These are phyloP conservation scores for Penicillium sp. DNA, from an alignment of 2,329 filamentous ascomycete species.

Conservation along the genomic window DNA sequence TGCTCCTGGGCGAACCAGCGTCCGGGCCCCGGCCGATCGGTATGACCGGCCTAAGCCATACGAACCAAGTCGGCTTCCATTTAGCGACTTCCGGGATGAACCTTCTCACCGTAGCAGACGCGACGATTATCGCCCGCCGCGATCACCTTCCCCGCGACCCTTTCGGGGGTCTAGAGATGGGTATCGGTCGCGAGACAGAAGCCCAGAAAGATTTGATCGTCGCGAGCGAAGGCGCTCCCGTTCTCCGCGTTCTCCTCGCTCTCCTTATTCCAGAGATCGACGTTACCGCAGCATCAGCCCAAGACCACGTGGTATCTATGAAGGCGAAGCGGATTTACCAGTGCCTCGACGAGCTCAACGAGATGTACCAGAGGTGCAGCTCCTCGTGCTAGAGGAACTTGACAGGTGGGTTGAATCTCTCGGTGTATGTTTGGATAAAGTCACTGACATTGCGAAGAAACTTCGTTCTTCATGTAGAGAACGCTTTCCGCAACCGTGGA, in stretches of 20 bases:
- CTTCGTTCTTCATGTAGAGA: conserved; percentile 75
- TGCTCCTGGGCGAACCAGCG: conserved; percentile 24
- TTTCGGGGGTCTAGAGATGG: conserved; percentile 55
- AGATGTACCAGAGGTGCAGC: conserved; percentile 80
- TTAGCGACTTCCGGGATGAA: conserved; percentile 46
- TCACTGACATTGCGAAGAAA: conserved; percentile 43
- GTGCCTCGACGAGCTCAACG: conserved; percentile 64
- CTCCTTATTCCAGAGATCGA: conserved; percentile 54
- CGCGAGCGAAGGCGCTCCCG: conserved; percentile 57
- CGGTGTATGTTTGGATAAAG: neutral
- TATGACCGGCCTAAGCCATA: conserved; percentile 33
- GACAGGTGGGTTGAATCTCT: conserved; percentile 40
- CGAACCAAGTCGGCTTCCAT: conserved; percentile 30
- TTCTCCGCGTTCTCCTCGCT: conserved; percentile 39
- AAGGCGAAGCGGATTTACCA: conserved; percentile 56
- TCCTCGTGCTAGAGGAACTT: conserved; percentile 71
- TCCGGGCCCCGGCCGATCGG: conserved; percentile 33
- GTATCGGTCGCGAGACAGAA: conserved; percentile 44
- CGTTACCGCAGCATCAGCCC: conserved; percentile 64
- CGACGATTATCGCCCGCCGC: conserved; percentile 56
- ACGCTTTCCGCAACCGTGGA: conserved; percentile 60
- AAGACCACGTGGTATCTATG: conserved; percentile 44
- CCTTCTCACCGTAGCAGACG: conserved; percentile 41
- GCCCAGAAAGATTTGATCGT: conserved; percentile 45
- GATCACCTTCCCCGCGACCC: conserved; percentile 53